Base-by-base conservation (phyloP, 805 yeast species). In the Cyberlindnera galapagoensis region DNA sequence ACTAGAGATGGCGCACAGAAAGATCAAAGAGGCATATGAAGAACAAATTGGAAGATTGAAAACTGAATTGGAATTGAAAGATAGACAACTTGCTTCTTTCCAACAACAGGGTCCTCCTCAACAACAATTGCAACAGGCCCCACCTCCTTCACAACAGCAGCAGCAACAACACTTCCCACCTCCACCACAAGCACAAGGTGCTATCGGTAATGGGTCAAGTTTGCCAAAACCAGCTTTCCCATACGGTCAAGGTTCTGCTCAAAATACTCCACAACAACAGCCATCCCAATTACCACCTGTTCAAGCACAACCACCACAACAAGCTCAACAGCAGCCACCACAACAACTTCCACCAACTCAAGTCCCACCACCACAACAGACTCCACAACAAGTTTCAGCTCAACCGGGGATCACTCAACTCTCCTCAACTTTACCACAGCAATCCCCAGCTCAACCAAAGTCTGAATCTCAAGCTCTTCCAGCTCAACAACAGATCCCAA, bases 1-100 rank as follows among this genome's bases (percentile, higher is more conserved):
- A 56, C 71, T 90, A 50, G 97, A 90, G 59, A 74, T 80, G 71
- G 90, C 95, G 24, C 97, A 90, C 64, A 72, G 95, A 47, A 84
- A 85, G 55, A 83, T 92, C 72, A 88, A 90, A 62, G 97, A 90
- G 52, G 87, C 88, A 28, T 92, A 90, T 60, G 97, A 90, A 59
- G 95, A 84, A 50, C 97, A 90, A 61, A 82, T 92, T 35, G 65
- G 75, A 54, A 70, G 92, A 46, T 70, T 90, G 59, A 87, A 90
- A 59, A 76, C 78, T 42, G 95, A 87, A 56, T 68, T 90, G 44
- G 95, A 86, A 49, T 74, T 70, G 51, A 69, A 88, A 48, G 94
- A 84, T 54, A 71, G 90, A 56, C 66, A 69, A 48, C 58, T 63
- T 25, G 52, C 56, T 11, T 54, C 52, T 10, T 48, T 50, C 18